Conservation (phyloP, 1,284 basidiomycete species). For the Boletus sp. region DNA sequence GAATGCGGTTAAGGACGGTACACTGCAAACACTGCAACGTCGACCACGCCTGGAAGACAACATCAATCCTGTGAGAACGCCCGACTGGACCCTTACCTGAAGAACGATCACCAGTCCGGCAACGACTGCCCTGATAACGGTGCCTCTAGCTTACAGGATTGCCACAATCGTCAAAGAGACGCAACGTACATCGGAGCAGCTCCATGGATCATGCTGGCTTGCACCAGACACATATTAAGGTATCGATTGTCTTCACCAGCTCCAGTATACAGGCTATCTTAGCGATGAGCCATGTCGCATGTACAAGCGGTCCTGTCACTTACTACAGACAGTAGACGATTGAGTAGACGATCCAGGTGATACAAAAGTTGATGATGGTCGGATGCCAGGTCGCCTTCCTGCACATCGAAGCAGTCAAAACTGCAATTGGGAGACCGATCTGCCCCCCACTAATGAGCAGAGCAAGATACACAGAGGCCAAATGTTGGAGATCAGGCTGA, state of each 20-base stretch:
- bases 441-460: conserved; percentile 51
- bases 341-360: conserved; percentile 55
- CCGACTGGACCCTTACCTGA: conserved; percentile 37
- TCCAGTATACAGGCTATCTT: conserved; percentile 39
- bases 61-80: conserved; percentile 2
- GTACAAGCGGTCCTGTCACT: conserved; percentile 25
- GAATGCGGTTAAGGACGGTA: conserved; percentile 12
- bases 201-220: conserved; percentile 53
- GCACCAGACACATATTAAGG: conserved; percentile 42
- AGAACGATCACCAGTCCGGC: conserved; percentile 50
- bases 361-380: conserved; percentile 52
- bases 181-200: conserved; percentile 50
- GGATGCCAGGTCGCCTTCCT: conserved; percentile 44
- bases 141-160: not conserved
- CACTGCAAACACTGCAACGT: conserved; percentile 30
- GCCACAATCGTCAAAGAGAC: not conserved
- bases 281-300: not conserved
- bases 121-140: conserved; percentile 42
- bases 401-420: conserved; percentile 45
- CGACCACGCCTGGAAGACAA: conserved; percentile 39
- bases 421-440: conserved; percentile 47
- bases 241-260: conserved; percentile 19
- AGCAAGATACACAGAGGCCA: conserved; percentile 39
- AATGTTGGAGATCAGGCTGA: conserved; percentile 20
- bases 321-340: conserved; percentile 51